Percentiles rank a stretch among this genome's conserved stretches.
phyloP scores from a whole-genome alignment of 2,329 filamentous ascomycete genomes.

The Penicillium sp. region DNA sequence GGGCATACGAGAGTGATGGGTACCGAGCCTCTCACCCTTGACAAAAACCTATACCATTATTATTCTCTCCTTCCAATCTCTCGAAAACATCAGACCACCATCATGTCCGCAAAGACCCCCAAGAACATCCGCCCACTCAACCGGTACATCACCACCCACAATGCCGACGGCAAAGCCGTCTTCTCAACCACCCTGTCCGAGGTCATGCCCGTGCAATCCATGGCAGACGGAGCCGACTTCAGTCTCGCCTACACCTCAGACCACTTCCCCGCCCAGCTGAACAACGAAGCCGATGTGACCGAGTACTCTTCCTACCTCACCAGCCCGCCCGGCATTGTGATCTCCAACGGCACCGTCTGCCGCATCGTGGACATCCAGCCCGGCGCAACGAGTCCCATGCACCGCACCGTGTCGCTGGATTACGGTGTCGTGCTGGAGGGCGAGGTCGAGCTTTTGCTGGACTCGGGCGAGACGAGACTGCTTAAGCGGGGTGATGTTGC shows the following conservation, averaged over 20 bases:
- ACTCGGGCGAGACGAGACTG: conserved; percentile 49
- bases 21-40: neutral
- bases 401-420: conserved; percentile 15
- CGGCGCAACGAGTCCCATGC: conserved; percentile 9
- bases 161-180: conserved; percentile 36
- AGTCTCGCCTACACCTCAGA: conserved; percentile 54
- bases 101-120: conserved; percentile 9
- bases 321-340: conserved; percentile 52
- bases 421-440: conserved; percentile 20
- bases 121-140: conserved; percentile 39
- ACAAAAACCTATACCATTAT: neutral
- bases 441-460: conserved; percentile 38
- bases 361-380: conserved; percentile 17
- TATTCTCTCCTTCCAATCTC: neutral
- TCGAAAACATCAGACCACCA: neutral
- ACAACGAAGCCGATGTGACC: conserved; percentile 49
- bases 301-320: conserved; percentile 49
- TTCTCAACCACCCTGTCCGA: conserved; percentile 35
- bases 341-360: conserved; percentile 15
- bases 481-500: conserved; percentile 56
- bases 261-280: conserved; percentile 51
- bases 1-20: neutral
- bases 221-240: conserved; percentile 49
- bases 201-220: conserved; percentile 21
- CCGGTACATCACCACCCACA: conserved; percentile 38